phyloP scores from a whole-genome alignment of 768 basidiomycete species.

The Galerina marginata region DNA sequence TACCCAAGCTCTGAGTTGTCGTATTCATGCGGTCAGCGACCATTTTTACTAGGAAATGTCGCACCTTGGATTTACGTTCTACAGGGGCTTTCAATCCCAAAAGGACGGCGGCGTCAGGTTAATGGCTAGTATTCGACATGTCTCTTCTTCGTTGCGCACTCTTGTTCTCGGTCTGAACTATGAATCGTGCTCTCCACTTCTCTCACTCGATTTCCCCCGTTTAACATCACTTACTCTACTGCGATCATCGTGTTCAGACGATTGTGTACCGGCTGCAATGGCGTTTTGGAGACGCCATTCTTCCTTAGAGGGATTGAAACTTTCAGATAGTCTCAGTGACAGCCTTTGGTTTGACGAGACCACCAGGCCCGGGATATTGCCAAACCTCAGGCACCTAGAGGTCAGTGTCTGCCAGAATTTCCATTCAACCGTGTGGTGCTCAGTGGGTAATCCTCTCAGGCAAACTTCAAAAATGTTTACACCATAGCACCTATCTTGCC shows the following conservation, averaged over 20 bases:
- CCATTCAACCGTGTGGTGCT: no score
- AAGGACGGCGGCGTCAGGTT: no score
- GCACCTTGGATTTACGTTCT: no score
- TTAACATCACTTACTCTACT: background rate
- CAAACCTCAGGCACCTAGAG: slow-evolving; percentile 10
- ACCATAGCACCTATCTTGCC: background rate
- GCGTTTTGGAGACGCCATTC: slow-evolving; percentile 20
- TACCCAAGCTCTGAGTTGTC: no score
- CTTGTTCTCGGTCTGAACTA: no score
- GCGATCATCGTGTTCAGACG: background rate
- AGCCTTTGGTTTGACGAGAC: background rate
- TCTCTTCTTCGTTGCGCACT: no score
- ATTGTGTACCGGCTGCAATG: slow-evolving; percentile 10
- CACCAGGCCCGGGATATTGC: background rate
- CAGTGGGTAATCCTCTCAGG: background rate
- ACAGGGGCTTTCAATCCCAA: background rate
- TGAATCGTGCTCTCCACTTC: background rate
- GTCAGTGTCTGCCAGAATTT: background rate
- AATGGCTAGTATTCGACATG: no score
- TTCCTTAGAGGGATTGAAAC: slow-evolving; percentile 6
- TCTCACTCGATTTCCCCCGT: background rate
- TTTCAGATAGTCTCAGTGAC: background rate
- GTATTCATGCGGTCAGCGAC: no score
- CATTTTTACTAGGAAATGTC: no score
- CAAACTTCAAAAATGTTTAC: background rate